Conservation (phyloP, 495 filamentous ascomycete species). For the Penicilliopsis zonata region DNA sequence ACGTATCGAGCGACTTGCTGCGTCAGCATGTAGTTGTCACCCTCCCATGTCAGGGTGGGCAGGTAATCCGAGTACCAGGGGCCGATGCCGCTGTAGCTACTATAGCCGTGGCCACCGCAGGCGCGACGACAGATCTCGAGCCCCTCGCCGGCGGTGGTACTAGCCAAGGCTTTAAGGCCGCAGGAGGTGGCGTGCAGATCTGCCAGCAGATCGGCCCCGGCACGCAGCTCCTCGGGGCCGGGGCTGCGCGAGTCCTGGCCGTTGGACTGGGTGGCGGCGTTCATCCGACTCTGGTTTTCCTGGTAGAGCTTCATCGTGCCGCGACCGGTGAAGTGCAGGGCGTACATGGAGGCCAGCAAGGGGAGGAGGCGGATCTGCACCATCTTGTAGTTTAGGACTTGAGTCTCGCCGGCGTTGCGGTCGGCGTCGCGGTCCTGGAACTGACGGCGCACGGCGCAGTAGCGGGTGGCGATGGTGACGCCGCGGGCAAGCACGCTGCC, state of each 20-base stretch:
- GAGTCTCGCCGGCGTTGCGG: conserved; percentile 45
- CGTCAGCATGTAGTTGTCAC: conserved; percentile 70
- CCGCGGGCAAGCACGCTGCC: conserved; percentile 59
- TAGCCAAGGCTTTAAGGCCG: conserved; percentile 58
- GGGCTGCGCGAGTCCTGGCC: conserved; percentile 38
- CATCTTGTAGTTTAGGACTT: conserved; percentile 65
- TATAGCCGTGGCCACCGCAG: conserved; percentile 66
- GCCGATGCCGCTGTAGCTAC: conserved; percentile 55
- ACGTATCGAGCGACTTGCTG: conserved; percentile 67
- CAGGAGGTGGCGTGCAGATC: conserved; percentile 66
- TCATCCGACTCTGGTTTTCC: conserved; percentile 54
- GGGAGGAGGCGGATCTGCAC: conserved; percentile 62
- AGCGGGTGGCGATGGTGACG: conserved; percentile 63
- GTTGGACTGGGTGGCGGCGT: conserved; percentile 18
- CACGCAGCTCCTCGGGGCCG: conserved; percentile 51
- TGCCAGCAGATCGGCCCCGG: conserved; percentile 52
- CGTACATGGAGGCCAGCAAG: conserved; percentile 60
- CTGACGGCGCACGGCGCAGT: conserved; percentile 55
- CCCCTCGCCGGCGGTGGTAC: conserved; percentile 54
- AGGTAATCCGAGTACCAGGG: conserved; percentile 57
- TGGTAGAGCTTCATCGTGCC: conserved; percentile 56
- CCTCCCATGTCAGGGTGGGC: conserved; percentile 51
- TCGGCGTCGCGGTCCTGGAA: conserved; percentile 58
- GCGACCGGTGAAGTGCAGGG: conserved; percentile 60
- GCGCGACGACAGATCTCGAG: conserved; percentile 60